Evolutionary conservation across 805 yeast species (phyloP).

Genomic region (Barnettozyma salicaria): DNA sequence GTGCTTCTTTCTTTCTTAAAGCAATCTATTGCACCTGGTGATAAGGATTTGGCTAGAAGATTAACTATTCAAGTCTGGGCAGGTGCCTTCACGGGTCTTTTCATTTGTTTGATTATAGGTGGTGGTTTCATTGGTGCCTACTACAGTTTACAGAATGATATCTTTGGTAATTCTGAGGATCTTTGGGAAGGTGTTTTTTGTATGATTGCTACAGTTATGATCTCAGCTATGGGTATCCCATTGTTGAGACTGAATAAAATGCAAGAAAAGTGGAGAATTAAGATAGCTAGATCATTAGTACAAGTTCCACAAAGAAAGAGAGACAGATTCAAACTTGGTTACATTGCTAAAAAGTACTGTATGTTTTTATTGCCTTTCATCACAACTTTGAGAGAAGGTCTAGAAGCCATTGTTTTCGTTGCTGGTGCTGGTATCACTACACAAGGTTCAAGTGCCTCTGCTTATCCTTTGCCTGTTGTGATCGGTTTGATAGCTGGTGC

Average conservation of each 20-base stretch:
- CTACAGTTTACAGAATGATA: constrained; percentile 72
- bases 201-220: constrained; percentile 82
- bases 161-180: constrained; percentile 85
- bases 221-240: constrained; percentile 91
- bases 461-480: constrained; percentile 93
- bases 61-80: constrained; percentile 80
- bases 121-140: constrained; percentile 93
- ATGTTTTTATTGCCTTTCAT: constrained; percentile 87
- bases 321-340: constrained; percentile 49
- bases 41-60: constrained; percentile 49
- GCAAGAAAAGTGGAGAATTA: constrained; percentile 96
- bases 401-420: constrained; percentile 92
- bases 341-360: constrained; percentile 65
- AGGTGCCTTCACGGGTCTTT: constrained; percentile 69
- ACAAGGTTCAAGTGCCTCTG: constrained; percentile 46
- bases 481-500: constrained; percentile 80
- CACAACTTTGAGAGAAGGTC: constrained; percentile 93
- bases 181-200: constrained; percentile 97
- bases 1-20: constrained; percentile 87
- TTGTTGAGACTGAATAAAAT: constrained; percentile 93
- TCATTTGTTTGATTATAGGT: constrained; percentile 79
- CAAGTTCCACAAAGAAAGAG: constrained; percentile 45
- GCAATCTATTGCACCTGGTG: constrained; percentile 66
- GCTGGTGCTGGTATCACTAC: constrained; percentile 86
- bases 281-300: constrained; percentile 79